Base-by-base conservation (phyloP, 192 early-diverging fungal species). In the Backusella macrospora region DNA sequence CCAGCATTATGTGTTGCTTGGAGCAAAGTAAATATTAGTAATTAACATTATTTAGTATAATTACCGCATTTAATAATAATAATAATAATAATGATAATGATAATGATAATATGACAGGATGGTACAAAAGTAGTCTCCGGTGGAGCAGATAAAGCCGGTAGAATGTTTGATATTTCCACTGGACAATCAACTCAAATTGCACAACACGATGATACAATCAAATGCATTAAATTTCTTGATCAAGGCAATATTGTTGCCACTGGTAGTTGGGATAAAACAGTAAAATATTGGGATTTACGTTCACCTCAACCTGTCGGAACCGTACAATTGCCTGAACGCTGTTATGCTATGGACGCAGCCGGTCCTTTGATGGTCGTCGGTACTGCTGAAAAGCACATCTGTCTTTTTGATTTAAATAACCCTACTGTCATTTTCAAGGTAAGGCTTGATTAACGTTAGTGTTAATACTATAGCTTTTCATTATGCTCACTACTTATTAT, bases 241-340 rank as follows among this genome's bases (percentile, higher is more conserved):
- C 85, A 76, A 75, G 78, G 76, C 48, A 83, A 86, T 39, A 89
- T 96, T 47, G 48, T 96, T 29, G 93, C 91, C 2, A 98, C 97
- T 9, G 97, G 93, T 37, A 91, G 92, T 66, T 99, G 96, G 96
- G 97, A 99, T 82, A 98, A 98, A 81, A 96, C 93, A 10, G 70
- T 97, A 65, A 94, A 97, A 85, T 99, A 97, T 80, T 99, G 97
- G 97, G 96, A 99, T 81, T 77, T 92, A 62, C 88, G 96, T 45
- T 85, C 88, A 67, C 91, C 87, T 70, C 81, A 81, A 46, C 96
- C 97, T 1, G 88, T 93, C 21, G 89, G 86, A 10, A 90, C 86
- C 21, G 86, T 95, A 13, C 78, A 76, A 6, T 84, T 98, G 16
- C 93, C 95, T 2, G 97, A 99, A 73, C 90, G 97, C 48, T 89